A percentile compares a stretch with the other conserved stretches of the same genome.
These are phyloP conservation scores for Tuber borchii DNA, from an alignment of 495 filamentous ascomycete species.

Conservation along the genomic window DNA sequence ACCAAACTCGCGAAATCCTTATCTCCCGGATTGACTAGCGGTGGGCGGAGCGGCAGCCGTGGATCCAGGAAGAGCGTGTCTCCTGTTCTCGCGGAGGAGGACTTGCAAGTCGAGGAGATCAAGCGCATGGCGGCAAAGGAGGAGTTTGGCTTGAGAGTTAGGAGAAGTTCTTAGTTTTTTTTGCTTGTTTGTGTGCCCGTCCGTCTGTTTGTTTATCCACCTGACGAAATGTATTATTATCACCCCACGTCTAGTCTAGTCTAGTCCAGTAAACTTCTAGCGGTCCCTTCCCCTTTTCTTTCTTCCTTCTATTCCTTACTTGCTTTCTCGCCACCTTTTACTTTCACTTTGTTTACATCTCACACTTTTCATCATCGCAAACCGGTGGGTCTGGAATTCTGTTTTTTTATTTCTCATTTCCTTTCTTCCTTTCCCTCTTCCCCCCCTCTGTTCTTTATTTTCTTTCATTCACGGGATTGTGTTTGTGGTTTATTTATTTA, in stretches of 20 bases:
- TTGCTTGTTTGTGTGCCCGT: slow-evolving; percentile 17
- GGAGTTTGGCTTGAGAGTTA: slow-evolving; percentile 33
- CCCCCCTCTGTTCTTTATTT: not conserved
- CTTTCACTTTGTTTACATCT: slow-evolving; percentile 1
- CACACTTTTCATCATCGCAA: not conserved
- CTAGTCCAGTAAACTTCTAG: not conserved
- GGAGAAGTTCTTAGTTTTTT: slow-evolving; percentile 23
- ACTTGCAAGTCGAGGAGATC: slow-evolving; percentile 33
- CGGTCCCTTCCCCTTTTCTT: slow-evolving; percentile 5
- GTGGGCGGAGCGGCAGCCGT: not conserved
- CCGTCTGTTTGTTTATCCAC: slow-evolving; percentile 5
- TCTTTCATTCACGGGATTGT: slow-evolving; percentile 1
- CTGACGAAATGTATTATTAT: not conserved
- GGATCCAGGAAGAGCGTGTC: slow-evolving; percentile 11
- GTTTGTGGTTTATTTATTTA: slow-evolving; percentile 6
- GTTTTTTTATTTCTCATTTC: slow-evolving; percentile 4
- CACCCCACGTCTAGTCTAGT: not conserved
- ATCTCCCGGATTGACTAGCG: slow-evolving; percentile 21
- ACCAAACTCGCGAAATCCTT: slow-evolving; percentile 23
- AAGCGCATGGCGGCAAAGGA: slow-evolving; percentile 33
- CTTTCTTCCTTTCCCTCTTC: not conserved
- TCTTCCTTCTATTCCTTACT: slow-evolving; percentile 10
- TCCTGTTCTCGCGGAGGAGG: slow-evolving; percentile 12
- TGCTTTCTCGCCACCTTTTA: not conserved
- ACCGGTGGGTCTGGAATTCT: slow-evolving; percentile 8